phyloP scores from a whole-genome alignment of 2,329 filamentous ascomycete genomes.

The Albophoma yamanashiensis region DNA sequence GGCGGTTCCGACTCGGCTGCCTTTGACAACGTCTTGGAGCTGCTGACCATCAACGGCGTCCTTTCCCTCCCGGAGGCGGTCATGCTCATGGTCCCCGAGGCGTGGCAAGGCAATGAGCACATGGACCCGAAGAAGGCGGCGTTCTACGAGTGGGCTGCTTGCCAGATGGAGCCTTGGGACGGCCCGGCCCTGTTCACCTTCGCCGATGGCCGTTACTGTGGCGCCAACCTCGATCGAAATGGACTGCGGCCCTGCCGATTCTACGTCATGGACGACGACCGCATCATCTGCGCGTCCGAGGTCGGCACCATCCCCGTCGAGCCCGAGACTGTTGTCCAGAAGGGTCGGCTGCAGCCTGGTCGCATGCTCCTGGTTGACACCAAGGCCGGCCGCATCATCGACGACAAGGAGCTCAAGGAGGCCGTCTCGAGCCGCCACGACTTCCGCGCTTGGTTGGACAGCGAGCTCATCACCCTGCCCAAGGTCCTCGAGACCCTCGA shows the following conservation, averaged over 20 bases:
- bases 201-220: conserved; percentile 90
- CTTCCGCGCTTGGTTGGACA: conserved; percentile 81
- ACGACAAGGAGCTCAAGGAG: conserved; percentile 83
- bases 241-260: conserved; percentile 91
- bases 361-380: conserved; percentile 96
- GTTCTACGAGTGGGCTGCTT: conserved; percentile 97
- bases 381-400: conserved; percentile 78
- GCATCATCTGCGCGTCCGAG: conserved; percentile 94
- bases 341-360: conserved; percentile 86
- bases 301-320: conserved; percentile 90
- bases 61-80: conserved; percentile 90
- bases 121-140: conserved; percentile 95
- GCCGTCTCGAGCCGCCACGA: conserved; percentile 79
- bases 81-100: conserved; percentile 98
- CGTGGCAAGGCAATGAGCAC: conserved; percentile 85
- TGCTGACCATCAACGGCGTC: conserved; percentile 91
- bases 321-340: conserved; percentile 81
- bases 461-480: conserved; percentile 73
- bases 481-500: conserved; percentile 56
- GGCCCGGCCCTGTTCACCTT: conserved; percentile 95
- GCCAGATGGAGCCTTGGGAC: conserved; percentile 99
- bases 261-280: conserved; percentile 93
- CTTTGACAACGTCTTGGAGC: conserved; percentile 92
- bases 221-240: conserved; percentile 93
- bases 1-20: conserved; percentile 94